Conservation (phyloP, 1,139 yeast genomes). For the Entelexis paramagnoliae region DNA sequence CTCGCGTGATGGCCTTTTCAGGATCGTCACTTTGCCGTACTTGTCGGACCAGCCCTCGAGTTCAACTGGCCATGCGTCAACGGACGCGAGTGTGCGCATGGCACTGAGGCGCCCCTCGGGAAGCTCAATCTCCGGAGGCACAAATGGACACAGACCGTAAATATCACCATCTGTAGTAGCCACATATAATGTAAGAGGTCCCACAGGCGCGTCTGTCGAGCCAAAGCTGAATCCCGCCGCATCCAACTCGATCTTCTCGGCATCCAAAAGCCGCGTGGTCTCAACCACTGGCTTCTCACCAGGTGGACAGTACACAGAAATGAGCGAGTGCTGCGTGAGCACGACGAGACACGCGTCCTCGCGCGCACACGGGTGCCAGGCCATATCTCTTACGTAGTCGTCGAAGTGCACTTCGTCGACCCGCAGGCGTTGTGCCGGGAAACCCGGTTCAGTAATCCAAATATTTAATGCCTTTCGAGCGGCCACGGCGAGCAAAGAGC, state of each 20-base stretch:
- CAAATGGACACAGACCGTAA: constrained; percentile 46
- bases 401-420: neutral
- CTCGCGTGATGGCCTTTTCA: constrained; percentile 1
- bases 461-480: neutral
- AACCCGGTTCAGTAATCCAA: neutral
- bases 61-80: constrained; percentile 22
- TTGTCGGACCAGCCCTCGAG: constrained; percentile 6
- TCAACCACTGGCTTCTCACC: constrained; percentile 7
- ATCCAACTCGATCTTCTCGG: constrained; percentile 29
- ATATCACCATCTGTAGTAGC: constrained; percentile 46
- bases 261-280: constrained; percentile 1
- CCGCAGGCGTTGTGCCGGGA: neutral
- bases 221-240: constrained; percentile 38
- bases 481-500: constrained; percentile 11
- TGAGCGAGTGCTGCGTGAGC: constrained; percentile 7
- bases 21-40: neutral
- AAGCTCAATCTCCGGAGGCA: constrained; percentile 38
- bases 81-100: constrained; percentile 37
- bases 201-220: constrained; percentile 33
- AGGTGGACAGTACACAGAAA: constrained; percentile 4
- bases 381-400: neutral
- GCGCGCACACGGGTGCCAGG: constrained; percentile 18
- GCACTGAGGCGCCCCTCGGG: constrained; percentile 33
- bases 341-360: constrained; percentile 14
- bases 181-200: constrained; percentile 40